Evolutionary conservation across 441 rosid genomes (phyloP).

Genomic region (Manihot esculenta): DNA sequence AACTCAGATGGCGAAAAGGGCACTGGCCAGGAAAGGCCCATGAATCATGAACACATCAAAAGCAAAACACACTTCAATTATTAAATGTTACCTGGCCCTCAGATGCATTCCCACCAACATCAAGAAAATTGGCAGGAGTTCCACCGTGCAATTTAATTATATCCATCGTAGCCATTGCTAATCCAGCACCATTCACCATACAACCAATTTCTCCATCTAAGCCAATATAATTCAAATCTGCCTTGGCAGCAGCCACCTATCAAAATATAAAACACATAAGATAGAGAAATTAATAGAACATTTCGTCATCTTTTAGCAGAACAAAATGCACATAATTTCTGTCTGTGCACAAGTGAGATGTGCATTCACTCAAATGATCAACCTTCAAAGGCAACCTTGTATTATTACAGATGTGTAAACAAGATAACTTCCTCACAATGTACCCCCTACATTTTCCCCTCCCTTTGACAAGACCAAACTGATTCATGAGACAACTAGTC

Average conservation of each 20-base stretch:
- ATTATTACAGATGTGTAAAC: neutral
- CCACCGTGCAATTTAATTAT: slow-evolving; percentile 95
- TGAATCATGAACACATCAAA: slow-evolving; percentile 4
- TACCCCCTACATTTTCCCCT: neutral
- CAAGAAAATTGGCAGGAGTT: slow-evolving; percentile 97
- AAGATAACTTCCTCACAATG: neutral
- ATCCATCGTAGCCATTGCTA: slow-evolving; percentile 99
- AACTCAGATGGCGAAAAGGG: too few relatives aligned
- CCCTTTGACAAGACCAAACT: neutral
- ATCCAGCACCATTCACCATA: slow-evolving; percentile 99
- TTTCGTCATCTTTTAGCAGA: neutral
- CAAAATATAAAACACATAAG: slow-evolving; percentile 19
- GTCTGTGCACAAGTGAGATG: neutral
- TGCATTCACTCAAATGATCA: neutral
- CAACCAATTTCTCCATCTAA: slow-evolving; percentile 99
- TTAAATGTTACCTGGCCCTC: slow-evolving; percentile 71
- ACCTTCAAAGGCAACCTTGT: neutral
- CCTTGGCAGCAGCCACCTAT: slow-evolving; percentile 92
- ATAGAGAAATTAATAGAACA: neutral
- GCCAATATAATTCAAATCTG: slow-evolving; percentile 96
- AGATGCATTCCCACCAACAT: slow-evolving; percentile 99
- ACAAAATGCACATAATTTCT: neutral
- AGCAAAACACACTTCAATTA: slow-evolving; percentile 15
- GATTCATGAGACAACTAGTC: too few relatives aligned
- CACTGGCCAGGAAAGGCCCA: neutral